Evolutionary conservation across 306 rosid species (phyloP).

Genomic region (Pyrus pyrifolia): DNA sequence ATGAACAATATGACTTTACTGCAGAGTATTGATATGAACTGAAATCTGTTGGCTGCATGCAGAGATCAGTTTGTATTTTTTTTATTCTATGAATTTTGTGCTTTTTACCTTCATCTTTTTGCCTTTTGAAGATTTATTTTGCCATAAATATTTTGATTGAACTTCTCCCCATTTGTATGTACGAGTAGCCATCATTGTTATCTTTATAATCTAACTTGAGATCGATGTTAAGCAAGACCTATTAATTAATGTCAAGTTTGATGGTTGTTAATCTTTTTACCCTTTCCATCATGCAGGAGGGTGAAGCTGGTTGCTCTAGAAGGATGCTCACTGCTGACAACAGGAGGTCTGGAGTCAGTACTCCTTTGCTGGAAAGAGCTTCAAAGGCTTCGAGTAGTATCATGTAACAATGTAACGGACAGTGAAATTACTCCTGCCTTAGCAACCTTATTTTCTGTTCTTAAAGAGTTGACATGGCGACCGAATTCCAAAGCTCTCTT

Average conservation of each 20-base stretch:
- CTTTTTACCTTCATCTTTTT: background rate
- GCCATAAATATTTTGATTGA: background rate
- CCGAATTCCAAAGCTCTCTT: slow-evolving; percentile 40
- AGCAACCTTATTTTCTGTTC: slow-evolving; percentile 36
- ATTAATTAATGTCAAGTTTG: background rate
- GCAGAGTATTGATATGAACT: background rate
- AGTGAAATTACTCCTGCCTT: slow-evolving; percentile 31
- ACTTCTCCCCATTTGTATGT: background rate
- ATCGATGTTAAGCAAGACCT: background rate
- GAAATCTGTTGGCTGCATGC: background rate
- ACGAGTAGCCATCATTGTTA: background rate
- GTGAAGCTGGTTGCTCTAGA: slow-evolving; percentile 30
- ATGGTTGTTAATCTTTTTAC: background rate
- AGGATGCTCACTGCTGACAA: slow-evolving; percentile 43
- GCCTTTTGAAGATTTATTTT: background rate
- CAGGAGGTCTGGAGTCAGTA: slow-evolving; percentile 37
- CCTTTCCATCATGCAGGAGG: slow-evolving; percentile 18
- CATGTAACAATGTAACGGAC: slow-evolving; percentile 36
- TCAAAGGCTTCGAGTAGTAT: slow-evolving; percentile 37
- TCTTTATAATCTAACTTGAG: background rate
- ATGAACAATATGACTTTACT: background rate
- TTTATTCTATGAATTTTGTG: background rate
- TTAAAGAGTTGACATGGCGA: slow-evolving; percentile 38
- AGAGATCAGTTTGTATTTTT: background rate
- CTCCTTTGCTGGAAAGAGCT: slow-evolving; percentile 43